These are phyloP conservation scores for Stagonosporopsis tanaceti DNA, from an alignment of 2,329 filamentous ascomycete species.

Conservation along the genomic window DNA sequence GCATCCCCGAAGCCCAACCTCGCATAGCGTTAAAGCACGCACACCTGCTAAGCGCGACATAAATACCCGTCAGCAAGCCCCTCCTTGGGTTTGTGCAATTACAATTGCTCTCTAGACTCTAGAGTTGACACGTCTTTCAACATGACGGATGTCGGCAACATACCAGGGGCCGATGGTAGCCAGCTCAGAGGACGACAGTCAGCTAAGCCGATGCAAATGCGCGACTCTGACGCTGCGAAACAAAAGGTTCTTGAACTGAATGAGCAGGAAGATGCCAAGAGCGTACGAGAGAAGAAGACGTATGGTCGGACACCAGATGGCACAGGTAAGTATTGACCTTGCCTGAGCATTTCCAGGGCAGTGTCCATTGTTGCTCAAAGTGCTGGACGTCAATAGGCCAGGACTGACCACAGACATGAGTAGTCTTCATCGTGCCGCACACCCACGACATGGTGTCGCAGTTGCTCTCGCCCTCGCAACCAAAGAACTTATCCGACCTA, in stretches of 20 bases:
- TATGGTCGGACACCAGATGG: constrained; percentile 92
- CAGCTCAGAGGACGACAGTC: constrained; percentile 41
- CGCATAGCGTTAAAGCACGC: constrained; percentile 39
- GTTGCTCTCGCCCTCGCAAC: constrained; percentile 89
- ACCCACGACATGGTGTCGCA: constrained; percentile 99
- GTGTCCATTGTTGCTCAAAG: constrained; percentile 3
- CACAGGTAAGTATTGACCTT: constrained; percentile 70
- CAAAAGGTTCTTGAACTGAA: constrained; percentile 60
- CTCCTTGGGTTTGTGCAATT: constrained; percentile 23
- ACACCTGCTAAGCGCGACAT: constrained; percentile 30
- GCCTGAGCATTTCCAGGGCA: background rate
- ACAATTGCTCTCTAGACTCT: constrained; percentile 25
- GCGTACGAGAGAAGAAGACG: constrained; percentile 72
- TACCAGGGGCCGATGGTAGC: constrained; percentile 37
- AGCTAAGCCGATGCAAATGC: constrained; percentile 39
- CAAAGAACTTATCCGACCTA: constrained; percentile 91
- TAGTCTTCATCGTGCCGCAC: constrained; percentile 93
- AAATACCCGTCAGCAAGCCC: constrained; percentile 31
- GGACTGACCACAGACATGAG: constrained; percentile 27
- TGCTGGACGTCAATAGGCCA: constrained; percentile 7
- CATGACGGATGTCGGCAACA: constrained; percentile 38
- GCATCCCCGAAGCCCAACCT: constrained; percentile 29
- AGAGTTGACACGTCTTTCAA: constrained; percentile 21
- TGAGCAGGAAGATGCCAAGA: constrained; percentile 56
- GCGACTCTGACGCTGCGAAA: constrained; percentile 51